A percentile compares a stretch with the other conserved stretches of the same genome.
Evolutionary conservation across 768 basidiomycete species (phyloP).

Genomic region (Amyloporia xantha): DNA sequence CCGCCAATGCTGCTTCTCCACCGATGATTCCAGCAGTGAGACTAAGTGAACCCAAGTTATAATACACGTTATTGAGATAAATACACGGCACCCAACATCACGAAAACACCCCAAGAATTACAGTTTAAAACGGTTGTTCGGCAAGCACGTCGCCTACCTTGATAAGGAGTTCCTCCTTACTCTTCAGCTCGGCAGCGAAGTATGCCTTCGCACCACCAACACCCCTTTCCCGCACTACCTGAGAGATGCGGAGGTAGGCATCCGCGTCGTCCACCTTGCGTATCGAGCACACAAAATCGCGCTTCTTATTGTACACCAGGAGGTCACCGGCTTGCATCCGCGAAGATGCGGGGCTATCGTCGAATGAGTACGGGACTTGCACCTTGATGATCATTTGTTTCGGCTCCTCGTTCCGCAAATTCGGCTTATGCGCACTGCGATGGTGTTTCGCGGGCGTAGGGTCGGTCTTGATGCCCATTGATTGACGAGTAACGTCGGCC

Average conservation of each 20-base stretch:
- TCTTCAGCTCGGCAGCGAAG: conserved; percentile 46
- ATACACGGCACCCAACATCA: too few relatives aligned
- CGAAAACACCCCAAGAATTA: too few relatives aligned
- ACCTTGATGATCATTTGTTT: conserved; percentile 49
- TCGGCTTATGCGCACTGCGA: conserved; percentile 14
- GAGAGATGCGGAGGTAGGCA: conserved; percentile 35
- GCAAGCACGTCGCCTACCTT: conserved; percentile 47
- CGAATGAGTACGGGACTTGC: conserved; percentile 33
- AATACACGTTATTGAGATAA: too few relatives aligned
- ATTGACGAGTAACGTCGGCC: conserved; percentile 25
- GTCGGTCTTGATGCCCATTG: conserved; percentile 22
- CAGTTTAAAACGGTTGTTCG: conserved; percentile 51
- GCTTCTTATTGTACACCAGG: conserved; percentile 46
- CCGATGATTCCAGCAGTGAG: too few relatives aligned
- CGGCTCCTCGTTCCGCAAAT: conserved; percentile 17
- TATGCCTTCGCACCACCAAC: conserved; percentile 44
- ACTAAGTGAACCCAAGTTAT: too few relatives aligned
- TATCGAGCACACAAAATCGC: conserved; percentile 44
- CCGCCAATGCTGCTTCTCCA: too few relatives aligned
- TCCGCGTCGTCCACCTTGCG: conserved; percentile 23
- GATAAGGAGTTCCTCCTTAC: conserved; percentile 40
- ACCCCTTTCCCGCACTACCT: conserved; percentile 36
- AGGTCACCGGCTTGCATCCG: conserved; percentile 19
- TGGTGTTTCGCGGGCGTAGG: conserved; percentile 17
- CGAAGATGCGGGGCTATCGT: conserved; percentile 1